Base-by-base conservation (phyloP, 1,284 basidiomycete species). In the Melampsora larici-populina region DNA sequence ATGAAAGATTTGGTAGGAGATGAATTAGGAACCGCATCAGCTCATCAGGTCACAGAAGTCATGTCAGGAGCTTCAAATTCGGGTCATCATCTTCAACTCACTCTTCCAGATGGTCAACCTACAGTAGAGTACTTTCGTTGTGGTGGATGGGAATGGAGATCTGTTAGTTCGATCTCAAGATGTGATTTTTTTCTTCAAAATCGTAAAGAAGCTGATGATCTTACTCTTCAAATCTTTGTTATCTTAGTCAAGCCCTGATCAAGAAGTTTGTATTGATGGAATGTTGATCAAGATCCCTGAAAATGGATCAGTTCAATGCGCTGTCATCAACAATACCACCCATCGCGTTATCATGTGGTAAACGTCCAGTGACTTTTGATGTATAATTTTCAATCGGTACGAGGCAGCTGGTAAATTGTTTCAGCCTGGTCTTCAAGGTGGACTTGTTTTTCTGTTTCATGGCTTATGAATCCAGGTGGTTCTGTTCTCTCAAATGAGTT, bases 91-190 rank as follows among this genome's bases (percentile, higher is more conserved):
- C 82, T 92, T 67, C 82, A 86, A 29, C 81, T 91, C 79, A 89
- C 89, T 0, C 43, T 79, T 29, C 87, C 86, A 0, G 83, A 86
- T 18, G 89, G 89, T 1, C 84, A 85, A 33, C 81, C 85, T 0
- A 88, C 93, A 0, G 89, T 93, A 0, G 95, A 97, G 84, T 92
- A 93, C 80, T 87, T 90, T 77, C 87, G 94, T 29, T 92, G 90
- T 79, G 87, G 87, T 6, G 90, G 89, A 5, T 96, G 93, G 89
- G 88, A 90, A 79, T 97, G 94, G 94, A 85, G 85, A 62, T 92
- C 93, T 29, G 91, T 91, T 81, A 81, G 90, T 87, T 33, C 21
- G 15, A 58, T 8, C 21, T 2, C n/a, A 29, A 21, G 0, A 58
- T 24, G 21, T n/a, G 55, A 55, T 55, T 15, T 55, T 18, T 55